These are phyloP conservation scores for Centaurea solstitialis DNA, from an alignment of 129 eudicot species.

Conservation along the genomic window DNA sequence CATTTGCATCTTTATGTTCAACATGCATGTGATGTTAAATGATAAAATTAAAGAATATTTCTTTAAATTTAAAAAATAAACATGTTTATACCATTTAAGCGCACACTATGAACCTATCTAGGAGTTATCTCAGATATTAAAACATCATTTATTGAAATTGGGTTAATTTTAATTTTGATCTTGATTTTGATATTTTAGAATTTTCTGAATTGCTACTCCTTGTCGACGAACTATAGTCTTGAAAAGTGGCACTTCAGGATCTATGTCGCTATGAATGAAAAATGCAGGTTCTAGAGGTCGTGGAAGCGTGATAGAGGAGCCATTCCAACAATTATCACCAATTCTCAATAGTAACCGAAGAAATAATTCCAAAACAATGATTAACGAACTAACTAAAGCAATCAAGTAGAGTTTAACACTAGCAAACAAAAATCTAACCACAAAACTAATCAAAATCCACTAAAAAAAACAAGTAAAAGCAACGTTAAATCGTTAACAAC, in stretches of 20 bases:
- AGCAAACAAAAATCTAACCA: background rate
- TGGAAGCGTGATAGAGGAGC: slow-evolving; percentile 24
- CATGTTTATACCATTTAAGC: background rate
- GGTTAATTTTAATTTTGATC: background rate
- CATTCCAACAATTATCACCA: background rate
- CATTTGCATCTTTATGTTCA: too few relatives aligned
- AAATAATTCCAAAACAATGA: background rate
- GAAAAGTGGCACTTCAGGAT: slow-evolving; percentile 8
- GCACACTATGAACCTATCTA: background rate
- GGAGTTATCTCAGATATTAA: slow-evolving; percentile 20
- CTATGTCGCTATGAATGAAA: slow-evolving; percentile 4
- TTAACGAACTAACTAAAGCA: background rate
- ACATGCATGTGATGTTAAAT: too few relatives aligned
- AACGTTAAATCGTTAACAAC: slow-evolving; percentile 4
- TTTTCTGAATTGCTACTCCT: background rate
- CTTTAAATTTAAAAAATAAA: too few relatives aligned
- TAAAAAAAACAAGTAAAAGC: background rate
- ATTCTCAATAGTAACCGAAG: background rate
- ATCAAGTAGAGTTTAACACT: slow-evolving; percentile 19
- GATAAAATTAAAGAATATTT: too few relatives aligned
- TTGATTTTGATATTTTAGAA: slow-evolving; percentile 2
- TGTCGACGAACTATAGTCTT: background rate
- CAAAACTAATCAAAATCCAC: background rate
- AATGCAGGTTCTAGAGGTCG: slow-evolving; percentile 28
- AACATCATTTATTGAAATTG: slow-evolving; percentile 10